Base-by-base conservation (phyloP, 306 rosid genomes). In the Elaeagnus macrophylla region DNA sequence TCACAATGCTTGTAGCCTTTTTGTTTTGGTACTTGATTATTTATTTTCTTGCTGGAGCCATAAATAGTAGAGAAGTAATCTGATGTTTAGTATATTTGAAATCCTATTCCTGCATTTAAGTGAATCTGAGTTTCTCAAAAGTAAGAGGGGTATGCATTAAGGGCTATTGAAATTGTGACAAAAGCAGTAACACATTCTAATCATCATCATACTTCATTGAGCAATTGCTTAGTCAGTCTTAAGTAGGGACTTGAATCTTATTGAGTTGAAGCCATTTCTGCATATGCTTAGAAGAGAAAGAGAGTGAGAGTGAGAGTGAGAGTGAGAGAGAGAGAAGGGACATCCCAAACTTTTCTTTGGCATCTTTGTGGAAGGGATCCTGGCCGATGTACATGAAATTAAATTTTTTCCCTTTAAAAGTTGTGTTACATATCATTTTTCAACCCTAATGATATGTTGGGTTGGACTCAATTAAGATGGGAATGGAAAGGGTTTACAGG, bases 301-400 rank as follows among this genome's bases (percentile, higher is more conserved):
- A 73, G 67, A 25, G 32, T 25, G 32, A 57, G 51, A 51, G 66
- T 14, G 56, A 53, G 17, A 73, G 67, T 2, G 32, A 2, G 32
- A 57, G 51, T 45, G 66, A 19, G 56, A 53, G 17, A 73, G 67
- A 25, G 32, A 2, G 32, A 49, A 57, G 9, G 51, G 51, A 56
- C 14, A n/a, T 12, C 16, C 60, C 69, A 19, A 57, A 39, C 16
- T 67, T 39, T 36, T 73, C 70, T 53, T 37, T 62, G 41, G 61
- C 61, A 15, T 62, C 59, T 39, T 67, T 67, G 55, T 73, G 59
- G 46, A 62, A 20, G 35, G 59, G 37, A 35, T 60, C 59, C 0
- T 55, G 54, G 11, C 68, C 64, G 6, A 61, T 37, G 36, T 48
- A 69, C 68, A 55, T n/a, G n/a, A n/a, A n/a, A n/a, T n/a, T n/a